Percentiles rank a stretch among this genome's conserved stretches.
Evolutionary conservation across 495 filamentous ascomycete genomes (phyloP).

Genomic region (Penicillium odoratum): DNA sequence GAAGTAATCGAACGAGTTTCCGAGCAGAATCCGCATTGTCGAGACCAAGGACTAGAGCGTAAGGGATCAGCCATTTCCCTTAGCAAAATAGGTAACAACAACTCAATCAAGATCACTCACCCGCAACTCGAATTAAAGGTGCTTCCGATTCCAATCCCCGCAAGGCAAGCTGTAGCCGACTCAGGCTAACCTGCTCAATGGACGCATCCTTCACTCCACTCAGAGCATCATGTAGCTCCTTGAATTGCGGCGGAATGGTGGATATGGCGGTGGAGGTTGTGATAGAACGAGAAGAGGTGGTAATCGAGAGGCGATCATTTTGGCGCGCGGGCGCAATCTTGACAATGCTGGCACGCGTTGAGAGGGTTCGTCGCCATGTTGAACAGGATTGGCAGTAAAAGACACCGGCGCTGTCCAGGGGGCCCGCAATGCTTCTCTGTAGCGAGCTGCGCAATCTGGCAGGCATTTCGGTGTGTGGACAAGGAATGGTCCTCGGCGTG

Average conservation of each 20-base stretch:
- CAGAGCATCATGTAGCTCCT: slow-evolving; percentile 62
- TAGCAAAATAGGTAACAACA: not conserved
- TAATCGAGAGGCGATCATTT: slow-evolving; percentile 2
- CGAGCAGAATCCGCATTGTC: slow-evolving; percentile 49
- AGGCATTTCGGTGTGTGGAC: slow-evolving; percentile 34
- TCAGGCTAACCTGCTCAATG: slow-evolving; percentile 67
- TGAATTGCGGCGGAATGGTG: slow-evolving; percentile 35
- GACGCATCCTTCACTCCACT: slow-evolving; percentile 60
- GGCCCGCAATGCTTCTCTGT: slow-evolving; percentile 36
- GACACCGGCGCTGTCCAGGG: slow-evolving; percentile 22
- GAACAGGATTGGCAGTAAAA: slow-evolving; percentile 45
- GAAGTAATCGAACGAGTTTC: slow-evolving; percentile 65
- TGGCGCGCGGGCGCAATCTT: slow-evolving; percentile 14
- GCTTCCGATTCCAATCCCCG: slow-evolving; percentile 67
- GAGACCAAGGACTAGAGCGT: slow-evolving; percentile 50
- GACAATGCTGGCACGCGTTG: slow-evolving; percentile 28
- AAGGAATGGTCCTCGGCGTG: slow-evolving; percentile 11
- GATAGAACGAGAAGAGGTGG: slow-evolving; percentile 14
- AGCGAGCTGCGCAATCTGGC: slow-evolving; percentile 43
- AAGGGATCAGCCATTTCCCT: slow-evolving; percentile 1
- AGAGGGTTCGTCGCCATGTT: slow-evolving; percentile 33
- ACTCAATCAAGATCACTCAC: slow-evolving; percentile 30
- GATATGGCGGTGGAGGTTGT: slow-evolving; percentile 27
- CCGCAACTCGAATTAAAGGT: slow-evolving; percentile 70
- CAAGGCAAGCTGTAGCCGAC: slow-evolving; percentile 76